phyloP scores from a whole-genome alignment of 2,329 filamentous ascomycete species.

The Botrytis sinoallii region DNA sequence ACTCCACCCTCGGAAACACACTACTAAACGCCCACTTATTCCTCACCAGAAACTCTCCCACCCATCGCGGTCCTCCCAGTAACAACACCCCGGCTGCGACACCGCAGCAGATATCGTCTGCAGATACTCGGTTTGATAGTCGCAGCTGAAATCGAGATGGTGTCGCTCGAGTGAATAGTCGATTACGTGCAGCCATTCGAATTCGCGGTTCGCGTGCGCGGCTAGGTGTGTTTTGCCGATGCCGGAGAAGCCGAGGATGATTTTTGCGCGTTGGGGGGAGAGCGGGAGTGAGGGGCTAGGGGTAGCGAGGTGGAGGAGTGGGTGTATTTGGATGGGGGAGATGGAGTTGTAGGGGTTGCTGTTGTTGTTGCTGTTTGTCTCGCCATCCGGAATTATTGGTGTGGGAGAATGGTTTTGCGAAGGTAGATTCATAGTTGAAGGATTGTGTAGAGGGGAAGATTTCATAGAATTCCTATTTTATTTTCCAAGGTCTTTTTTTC shows the following conservation, averaged over 20 bases:
- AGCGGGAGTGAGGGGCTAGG: background rate
- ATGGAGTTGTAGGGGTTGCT: background rate
- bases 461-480: background rate
- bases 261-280: slow-evolving; percentile 12
- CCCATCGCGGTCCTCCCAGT: slow-evolving; percentile 15
- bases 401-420: background rate
- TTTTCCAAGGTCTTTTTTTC: background rate
- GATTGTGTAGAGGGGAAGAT: background rate
- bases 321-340: background rate
- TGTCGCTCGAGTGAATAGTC: slow-evolving; percentile 11
- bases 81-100: slow-evolving; percentile 1
- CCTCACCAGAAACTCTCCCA: slow-evolving; percentile 11
- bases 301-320: background rate
- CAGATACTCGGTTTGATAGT: background rate
- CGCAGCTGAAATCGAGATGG: background rate
- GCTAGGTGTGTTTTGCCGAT: slow-evolving; percentile 16
- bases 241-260: slow-evolving; percentile 7
- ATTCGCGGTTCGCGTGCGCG: slow-evolving; percentile 16
- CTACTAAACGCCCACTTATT: slow-evolving; percentile 10
- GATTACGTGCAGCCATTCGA: slow-evolving; percentile 18
- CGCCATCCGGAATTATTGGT: background rate
- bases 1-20: slow-evolving; percentile 3
- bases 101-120: slow-evolving; percentile 12
- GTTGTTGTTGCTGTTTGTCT: background rate
- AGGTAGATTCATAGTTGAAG: background rate